A percentile compares a stretch with the other conserved stretches of the same genome.
phyloP scores from a whole-genome alignment of 768 basidiomycete genomes.

The Serpula lacrymans region DNA sequence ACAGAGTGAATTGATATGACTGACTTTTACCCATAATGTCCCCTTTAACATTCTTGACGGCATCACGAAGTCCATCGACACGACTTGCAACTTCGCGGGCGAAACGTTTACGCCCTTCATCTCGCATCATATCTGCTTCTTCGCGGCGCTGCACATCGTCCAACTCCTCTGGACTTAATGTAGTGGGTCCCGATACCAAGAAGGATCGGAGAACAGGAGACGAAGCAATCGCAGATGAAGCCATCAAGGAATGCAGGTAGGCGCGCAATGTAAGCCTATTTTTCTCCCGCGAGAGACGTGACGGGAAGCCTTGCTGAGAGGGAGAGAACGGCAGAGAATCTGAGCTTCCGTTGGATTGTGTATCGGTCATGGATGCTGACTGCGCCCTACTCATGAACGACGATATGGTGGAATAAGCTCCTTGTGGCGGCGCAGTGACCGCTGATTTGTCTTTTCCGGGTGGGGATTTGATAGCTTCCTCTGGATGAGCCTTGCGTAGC shows the following conservation, averaged over 20 bases:
- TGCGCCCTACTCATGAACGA: slow-evolving; percentile 41
- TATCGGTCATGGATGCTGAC: slow-evolving; percentile 68
- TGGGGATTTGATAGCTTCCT: slow-evolving; percentile 74
- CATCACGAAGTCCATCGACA: slow-evolving; percentile 81
- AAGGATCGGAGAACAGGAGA: slow-evolving; percentile 87
- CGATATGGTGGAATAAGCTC: slow-evolving; percentile 9
- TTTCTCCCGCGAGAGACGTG: slow-evolving; percentile 82
- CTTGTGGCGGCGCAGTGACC: slow-evolving; percentile 25
- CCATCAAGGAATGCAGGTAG: slow-evolving; percentile 81
- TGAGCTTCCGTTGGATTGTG: slow-evolving; percentile 60
- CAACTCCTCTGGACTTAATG: slow-evolving; percentile 64
- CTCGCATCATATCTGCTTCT: slow-evolving; percentile 83
- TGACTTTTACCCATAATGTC: slow-evolving; percentile 87
- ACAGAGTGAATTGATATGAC: slow-evolving; percentile 6
- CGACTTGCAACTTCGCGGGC: slow-evolving; percentile 80
- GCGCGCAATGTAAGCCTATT: slow-evolving; percentile 92
- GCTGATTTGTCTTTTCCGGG: slow-evolving; percentile 86
- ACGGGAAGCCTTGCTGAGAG: slow-evolving; percentile 16
- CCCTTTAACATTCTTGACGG: slow-evolving; percentile 86
- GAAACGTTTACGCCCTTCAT: slow-evolving; percentile 85
- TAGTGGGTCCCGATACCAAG: slow-evolving; percentile 72
- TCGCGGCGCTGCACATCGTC: slow-evolving; percentile 79
- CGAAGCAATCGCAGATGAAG: slow-evolving; percentile 68
- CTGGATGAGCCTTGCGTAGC: slow-evolving; percentile 86
- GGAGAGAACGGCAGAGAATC: slow-evolving; percentile 21